phyloP scores from a whole-genome alignment of 768 basidiomycete species.

The Pleurotus salmoneostramineus region DNA sequence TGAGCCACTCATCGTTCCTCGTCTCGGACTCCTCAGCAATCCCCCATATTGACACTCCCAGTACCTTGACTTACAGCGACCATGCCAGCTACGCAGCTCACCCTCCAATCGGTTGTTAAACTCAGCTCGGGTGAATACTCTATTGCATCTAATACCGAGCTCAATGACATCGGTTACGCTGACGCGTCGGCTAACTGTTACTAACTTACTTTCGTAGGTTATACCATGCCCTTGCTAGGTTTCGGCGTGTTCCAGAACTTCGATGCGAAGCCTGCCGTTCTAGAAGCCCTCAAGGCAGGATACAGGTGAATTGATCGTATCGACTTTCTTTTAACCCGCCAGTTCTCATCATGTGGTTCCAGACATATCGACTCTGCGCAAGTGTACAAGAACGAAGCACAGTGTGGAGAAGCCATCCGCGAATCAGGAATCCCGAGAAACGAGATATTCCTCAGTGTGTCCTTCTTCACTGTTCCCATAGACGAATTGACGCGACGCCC shows the following conservation, averaged over 20 bases:
- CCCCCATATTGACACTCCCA: background rate
- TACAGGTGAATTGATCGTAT: constrained; percentile 54
- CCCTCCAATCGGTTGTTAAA: constrained; percentile 69
- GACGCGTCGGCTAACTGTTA: background rate
- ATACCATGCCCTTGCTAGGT: constrained; percentile 60
- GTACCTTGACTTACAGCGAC: background rate
- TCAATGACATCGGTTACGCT: background rate
- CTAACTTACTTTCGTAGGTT: constrained; percentile 27
- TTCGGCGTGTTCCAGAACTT: constrained; percentile 72
- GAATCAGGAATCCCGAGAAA: constrained; percentile 41
- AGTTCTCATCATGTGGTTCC: background rate
- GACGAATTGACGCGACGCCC: background rate
- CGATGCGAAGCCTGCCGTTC: constrained; percentile 45
- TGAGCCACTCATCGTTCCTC: background rate
- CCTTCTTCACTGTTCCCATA: background rate
- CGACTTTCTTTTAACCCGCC: background rate
- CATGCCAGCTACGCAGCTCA: constrained; percentile 60
- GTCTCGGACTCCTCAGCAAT: background rate
- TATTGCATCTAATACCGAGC: background rate
- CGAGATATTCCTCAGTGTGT: constrained; percentile 35
- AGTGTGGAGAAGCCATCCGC: constrained; percentile 41
- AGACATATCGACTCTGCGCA: background rate
- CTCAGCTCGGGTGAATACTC: background rate
- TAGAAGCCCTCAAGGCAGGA: constrained; percentile 61
- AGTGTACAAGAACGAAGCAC: constrained; percentile 34